Percentiles rank a stretch among this genome's conserved stretches.
These are phyloP conservation scores for Wickerhamiella spandovensis DNA, from an alignment of 805 yeast species.

Conservation along the genomic window DNA sequence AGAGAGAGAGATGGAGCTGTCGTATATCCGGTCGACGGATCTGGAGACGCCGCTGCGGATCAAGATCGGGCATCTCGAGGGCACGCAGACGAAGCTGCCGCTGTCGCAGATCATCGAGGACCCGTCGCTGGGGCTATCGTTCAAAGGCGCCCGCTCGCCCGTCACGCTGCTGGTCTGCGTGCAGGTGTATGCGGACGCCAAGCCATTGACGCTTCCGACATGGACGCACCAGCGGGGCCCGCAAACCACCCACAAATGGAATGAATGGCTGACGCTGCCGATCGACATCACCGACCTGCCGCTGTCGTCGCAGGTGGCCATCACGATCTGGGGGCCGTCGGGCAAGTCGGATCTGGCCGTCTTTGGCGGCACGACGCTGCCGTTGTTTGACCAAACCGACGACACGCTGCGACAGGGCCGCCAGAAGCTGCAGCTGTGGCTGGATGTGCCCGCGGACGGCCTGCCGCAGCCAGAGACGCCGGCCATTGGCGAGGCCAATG, in stretches of 20 bases:
- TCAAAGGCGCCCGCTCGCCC: conserved; percentile 15
- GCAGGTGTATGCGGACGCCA: conserved; percentile 32
- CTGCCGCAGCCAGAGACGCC: conserved; percentile 19
- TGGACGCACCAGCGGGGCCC: conserved; percentile 35
- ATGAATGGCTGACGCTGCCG: conserved; percentile 62
- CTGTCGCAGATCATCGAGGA: conserved; percentile 35
- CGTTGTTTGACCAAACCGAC: conserved; percentile 42
- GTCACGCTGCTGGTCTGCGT: conserved; percentile 29
- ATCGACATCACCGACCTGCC: conserved; percentile 61
- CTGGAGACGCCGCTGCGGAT: conserved; percentile 36
- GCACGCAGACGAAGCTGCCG: conserved; percentile 29
- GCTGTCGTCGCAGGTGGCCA: conserved; percentile 41
- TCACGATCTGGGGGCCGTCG: conserved; percentile 58
- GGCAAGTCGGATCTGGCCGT: conserved; percentile 31
- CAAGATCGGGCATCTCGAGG: conserved; percentile 37
- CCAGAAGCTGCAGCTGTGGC: conserved; percentile 41
- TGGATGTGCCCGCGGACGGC: conserved; percentile 26
- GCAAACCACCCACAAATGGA: conserved; percentile 40
- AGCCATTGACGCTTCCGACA: conserved; percentile 37
- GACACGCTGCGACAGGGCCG: conserved; percentile 58
- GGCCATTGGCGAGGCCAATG: conserved; percentile 16
- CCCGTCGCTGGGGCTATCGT: conserved; percentile 31
- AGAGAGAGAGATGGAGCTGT: no score
- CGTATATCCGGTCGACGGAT: conserved; percentile 33
- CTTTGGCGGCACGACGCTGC: conserved; percentile 49